A percentile compares a stretch with the other conserved stretches of the same genome.
Evolutionary conservation across 768 basidiomycete genomes (phyloP).

Genomic region (Imleria badia): DNA sequence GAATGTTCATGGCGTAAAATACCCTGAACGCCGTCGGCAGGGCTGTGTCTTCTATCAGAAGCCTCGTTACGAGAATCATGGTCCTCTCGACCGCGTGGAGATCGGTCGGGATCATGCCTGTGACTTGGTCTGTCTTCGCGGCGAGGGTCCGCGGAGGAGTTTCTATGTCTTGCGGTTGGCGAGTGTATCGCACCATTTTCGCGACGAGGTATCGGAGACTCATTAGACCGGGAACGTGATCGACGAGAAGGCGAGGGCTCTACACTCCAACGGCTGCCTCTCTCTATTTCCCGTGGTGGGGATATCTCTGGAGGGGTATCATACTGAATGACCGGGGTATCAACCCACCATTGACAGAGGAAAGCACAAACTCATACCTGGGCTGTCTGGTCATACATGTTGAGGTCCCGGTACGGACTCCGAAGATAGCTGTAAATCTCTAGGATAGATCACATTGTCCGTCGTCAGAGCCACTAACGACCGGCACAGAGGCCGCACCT

Average conservation of each 20-base stretch:
- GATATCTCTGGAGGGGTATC: constrained; percentile 47
- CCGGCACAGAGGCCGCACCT: constrained; percentile 21
- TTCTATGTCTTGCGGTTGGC: background rate
- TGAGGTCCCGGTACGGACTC: constrained; percentile 84
- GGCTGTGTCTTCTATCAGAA: background rate
- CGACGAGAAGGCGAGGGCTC: constrained; percentile 21
- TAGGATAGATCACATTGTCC: constrained; percentile 26
- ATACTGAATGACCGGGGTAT: constrained; percentile 45
- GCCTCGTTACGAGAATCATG: background rate
- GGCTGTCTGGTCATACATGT: constrained; percentile 74
- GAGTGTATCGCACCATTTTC: background rate
- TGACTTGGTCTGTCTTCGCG: background rate
- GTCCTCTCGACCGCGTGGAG: constrained; percentile 5
- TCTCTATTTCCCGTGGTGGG: constrained; percentile 32
- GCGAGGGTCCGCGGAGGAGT: constrained; percentile 5
- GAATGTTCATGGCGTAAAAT: background rate
- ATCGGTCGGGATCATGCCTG: constrained; percentile 1
- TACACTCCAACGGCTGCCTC: constrained; percentile 29
- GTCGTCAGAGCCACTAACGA: background rate
- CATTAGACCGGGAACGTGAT: constrained; percentile 27
- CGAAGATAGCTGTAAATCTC: constrained; percentile 89
- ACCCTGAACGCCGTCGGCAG: background rate
- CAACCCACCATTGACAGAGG: constrained; percentile 2
- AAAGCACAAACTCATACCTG: constrained; percentile 53
- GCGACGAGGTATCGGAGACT: constrained; percentile 3